Evolutionary conservation across 2,329 filamentous ascomycete genomes (phyloP).

Genomic region (Monosporascus sp.): DNA sequence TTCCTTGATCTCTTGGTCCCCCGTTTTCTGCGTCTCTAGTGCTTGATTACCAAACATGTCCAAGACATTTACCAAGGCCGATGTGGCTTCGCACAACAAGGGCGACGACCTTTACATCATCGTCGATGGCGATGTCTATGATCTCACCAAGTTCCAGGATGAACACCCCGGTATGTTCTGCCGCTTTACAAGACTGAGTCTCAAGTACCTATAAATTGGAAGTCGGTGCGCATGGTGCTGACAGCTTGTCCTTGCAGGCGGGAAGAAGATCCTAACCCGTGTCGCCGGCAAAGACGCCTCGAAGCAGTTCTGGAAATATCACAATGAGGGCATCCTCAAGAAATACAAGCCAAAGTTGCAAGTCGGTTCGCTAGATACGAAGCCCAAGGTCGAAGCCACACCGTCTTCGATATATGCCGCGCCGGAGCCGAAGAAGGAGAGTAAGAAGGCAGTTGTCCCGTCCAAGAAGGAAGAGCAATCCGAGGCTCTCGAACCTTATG

Average conservation of each 20-base stretch:
- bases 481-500: slow-evolving; percentile 78
- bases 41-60: slow-evolving; percentile 57
- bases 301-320: slow-evolving; percentile 68
- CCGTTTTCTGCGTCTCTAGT: neutral
- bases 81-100: slow-evolving; percentile 91
- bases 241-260: slow-evolving; percentile 33
- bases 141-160: slow-evolving; percentile 82
- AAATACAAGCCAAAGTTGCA: slow-evolving; percentile 75
- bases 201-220: no score
- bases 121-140: slow-evolving; percentile 93
- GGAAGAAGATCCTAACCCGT: slow-evolving; percentile 60
- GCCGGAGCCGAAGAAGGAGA: slow-evolving; percentile 30
- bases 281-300: slow-evolving; percentile 62
- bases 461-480: slow-evolving; percentile 42
- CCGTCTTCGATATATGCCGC: slow-evolving; percentile 44
- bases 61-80: slow-evolving; percentile 74
- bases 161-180: slow-evolving; percentile 66
- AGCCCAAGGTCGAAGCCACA: slow-evolving; percentile 59
- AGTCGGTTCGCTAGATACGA: slow-evolving; percentile 83
- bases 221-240: no score
- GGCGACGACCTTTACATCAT: slow-evolving; percentile 80
- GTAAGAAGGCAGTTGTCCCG: slow-evolving; percentile 29
- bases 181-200: neutral
- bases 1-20: neutral
- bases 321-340: slow-evolving; percentile 82